Percentiles rank a stretch among this genome's conserved stretches.
Evolutionary conservation across 345 rosid genomes (phyloP).

Genomic region (Rhodamnia rubescens): DNA sequence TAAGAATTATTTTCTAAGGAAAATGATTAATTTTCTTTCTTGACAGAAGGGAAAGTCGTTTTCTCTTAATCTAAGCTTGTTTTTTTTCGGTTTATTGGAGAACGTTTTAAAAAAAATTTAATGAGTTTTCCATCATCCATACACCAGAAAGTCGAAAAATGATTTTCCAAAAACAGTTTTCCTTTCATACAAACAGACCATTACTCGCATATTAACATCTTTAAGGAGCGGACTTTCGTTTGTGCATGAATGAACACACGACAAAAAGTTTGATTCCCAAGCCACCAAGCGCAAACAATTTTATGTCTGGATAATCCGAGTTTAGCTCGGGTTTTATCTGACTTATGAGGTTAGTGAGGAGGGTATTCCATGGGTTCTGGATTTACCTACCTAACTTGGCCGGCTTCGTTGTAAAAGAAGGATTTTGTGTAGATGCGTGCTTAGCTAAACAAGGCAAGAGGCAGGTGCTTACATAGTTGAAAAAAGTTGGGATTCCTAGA

Average conservation of each 20-base stretch:
- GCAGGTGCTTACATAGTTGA: not conserved
- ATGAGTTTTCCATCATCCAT: too few relatives aligned
- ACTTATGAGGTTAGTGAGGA: not conserved
- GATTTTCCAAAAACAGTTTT: too few relatives aligned
- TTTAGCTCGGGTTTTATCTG: not conserved
- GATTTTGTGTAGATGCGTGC: not conserved
- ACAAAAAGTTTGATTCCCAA: not conserved
- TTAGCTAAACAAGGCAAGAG: not conserved
- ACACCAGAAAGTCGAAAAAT: too few relatives aligned
- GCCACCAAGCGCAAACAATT: not conserved
- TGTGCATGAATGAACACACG: not conserved
- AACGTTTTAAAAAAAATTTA: too few relatives aligned
- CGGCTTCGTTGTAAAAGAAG: not conserved
- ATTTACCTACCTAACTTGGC: not conserved
- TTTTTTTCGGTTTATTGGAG: too few relatives aligned
- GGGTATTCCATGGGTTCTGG: not conserved
- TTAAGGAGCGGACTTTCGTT: too few relatives aligned
- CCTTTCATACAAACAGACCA: too few relatives aligned
- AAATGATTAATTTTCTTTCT: too few relatives aligned
- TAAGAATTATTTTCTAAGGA: too few relatives aligned
- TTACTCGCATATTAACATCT: not conserved
- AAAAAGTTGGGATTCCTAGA: not conserved
- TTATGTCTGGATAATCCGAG: not conserved
- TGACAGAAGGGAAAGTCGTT: too few relatives aligned
- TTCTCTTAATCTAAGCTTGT: too few relatives aligned